Evolutionary conservation across 2,329 filamentous ascomycete genomes (phyloP).

Genomic region (Clarireedia paspali): DNA sequence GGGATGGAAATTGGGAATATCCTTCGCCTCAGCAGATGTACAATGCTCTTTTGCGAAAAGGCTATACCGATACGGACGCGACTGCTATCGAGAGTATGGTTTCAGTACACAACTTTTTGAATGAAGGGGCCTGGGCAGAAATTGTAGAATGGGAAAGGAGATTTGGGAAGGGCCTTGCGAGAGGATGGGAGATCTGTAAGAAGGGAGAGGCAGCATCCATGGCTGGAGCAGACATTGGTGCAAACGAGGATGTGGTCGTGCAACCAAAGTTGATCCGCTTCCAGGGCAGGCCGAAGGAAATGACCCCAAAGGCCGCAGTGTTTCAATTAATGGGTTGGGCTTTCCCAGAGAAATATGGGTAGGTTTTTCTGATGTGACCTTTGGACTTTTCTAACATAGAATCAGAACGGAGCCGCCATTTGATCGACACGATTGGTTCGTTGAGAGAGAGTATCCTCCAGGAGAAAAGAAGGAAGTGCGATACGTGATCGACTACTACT

Average conservation of each 20-base stretch:
- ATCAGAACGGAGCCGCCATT: slow-evolving; percentile 75
- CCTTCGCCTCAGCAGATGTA: slow-evolving; percentile 99
- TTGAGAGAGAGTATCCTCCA: slow-evolving; percentile 56
- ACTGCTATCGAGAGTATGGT: slow-evolving; percentile 97
- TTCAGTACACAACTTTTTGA: slow-evolving; percentile 93
- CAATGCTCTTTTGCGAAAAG: slow-evolving; percentile 93
- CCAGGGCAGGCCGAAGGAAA: slow-evolving; percentile 78
- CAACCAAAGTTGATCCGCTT: slow-evolving; percentile 77
- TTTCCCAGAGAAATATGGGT: slow-evolving; percentile 75
- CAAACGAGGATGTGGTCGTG: slow-evolving; percentile 44
- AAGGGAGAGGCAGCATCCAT: slow-evolving; percentile 62
- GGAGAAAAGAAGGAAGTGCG: slow-evolving; percentile 70
- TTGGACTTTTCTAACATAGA: slow-evolving; percentile 11
- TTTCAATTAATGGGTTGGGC: slow-evolving; percentile 71
- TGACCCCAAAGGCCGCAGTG: slow-evolving; percentile 86
- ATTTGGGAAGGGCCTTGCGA: slow-evolving; percentile 65
- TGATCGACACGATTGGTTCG: slow-evolving; percentile 96
- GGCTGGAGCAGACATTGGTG: slow-evolving; percentile 34
- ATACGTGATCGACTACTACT: slow-evolving; percentile 97
- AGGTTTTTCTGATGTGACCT: slow-evolving; percentile 29
- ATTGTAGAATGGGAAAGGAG: slow-evolving; percentile 89
- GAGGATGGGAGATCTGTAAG: slow-evolving; percentile 67
- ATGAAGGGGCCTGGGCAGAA: slow-evolving; percentile 95
- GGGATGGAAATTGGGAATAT: slow-evolving; percentile 87
- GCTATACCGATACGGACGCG: slow-evolving; percentile 87